Percentiles rank a stretch among this genome's conserved stretches.
phyloP scores from a whole-genome alignment of 768 basidiomycete genomes.

The Plicaturopsis crispa region DNA sequence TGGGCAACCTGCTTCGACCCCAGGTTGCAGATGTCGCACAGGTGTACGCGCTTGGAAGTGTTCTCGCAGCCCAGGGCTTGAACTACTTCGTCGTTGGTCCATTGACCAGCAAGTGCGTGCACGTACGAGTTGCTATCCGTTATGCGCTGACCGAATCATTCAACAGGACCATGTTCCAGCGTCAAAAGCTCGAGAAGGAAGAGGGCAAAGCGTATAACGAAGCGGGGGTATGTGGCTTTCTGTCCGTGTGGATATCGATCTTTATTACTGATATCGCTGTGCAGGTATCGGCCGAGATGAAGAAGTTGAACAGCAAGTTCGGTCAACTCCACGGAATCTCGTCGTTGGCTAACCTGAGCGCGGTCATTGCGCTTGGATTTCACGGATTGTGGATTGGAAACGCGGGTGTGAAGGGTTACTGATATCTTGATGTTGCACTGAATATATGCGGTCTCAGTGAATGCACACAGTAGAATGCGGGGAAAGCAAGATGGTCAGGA shows the following conservation, averaged over 20 bases:
- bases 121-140: neutral
- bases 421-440: constrained; percentile 7
- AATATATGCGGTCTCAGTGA: constrained; percentile 10
- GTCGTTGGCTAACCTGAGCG: constrained; percentile 55
- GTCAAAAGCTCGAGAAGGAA: constrained; percentile 66
- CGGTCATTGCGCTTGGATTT: constrained; percentile 53
- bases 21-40: constrained; percentile 56
- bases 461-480: constrained; percentile 7
- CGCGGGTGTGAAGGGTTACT: constrained; percentile 37
- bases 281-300: constrained; percentile 65
- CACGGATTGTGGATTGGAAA: constrained; percentile 70
- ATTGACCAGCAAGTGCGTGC: constrained; percentile 54
- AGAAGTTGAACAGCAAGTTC: constrained; percentile 60
- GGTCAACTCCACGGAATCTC: constrained; percentile 61
- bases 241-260: constrained; percentile 4
- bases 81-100: constrained; percentile 73
- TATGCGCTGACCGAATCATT: neutral
- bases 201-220: constrained; percentile 66
- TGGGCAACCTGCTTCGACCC: constrained; percentile 38
- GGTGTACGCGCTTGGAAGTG: constrained; percentile 45
- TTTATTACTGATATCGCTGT: constrained; percentile 1
- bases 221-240: constrained; percentile 40
- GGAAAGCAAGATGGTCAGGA: constrained; percentile 2
- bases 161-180: constrained; percentile 64
- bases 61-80: constrained; percentile 39